Base-by-base conservation (phyloP, 192 early-diverging fungal genomes). In the Coemansia guatemalensis region DNA sequence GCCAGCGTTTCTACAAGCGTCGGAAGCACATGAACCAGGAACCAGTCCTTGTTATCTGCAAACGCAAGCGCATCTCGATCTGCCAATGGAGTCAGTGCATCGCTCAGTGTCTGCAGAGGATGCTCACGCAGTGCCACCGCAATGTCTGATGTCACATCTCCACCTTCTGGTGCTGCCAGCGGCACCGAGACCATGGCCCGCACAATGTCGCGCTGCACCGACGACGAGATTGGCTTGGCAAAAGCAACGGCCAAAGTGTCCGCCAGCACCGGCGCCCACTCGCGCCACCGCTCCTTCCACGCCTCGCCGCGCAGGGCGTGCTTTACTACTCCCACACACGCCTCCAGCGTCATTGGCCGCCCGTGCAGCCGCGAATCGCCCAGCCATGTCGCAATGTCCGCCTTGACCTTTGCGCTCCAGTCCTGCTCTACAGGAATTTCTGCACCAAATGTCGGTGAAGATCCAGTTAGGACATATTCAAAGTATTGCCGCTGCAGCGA, bases 21-120 rank as follows among this genome's bases (percentile, higher is more conserved):
- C 4, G 61, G 68, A 53, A 74, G 61, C 20, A 71, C 54, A 12
- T 73, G 72, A 5, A 49, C 58, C 9, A 67, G 3, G 51, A 80
- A 80, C 77, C 77, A 80, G 58, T 80, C 77, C 23, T 62, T 53
- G 14, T 22, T 61, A 26, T 69, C 68, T 1, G 77, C 71, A 71
- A 80, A 80, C n/a, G 68, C 53, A 17, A 74, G 54, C 11, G 29
- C 27, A 14, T 57, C 49, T 48, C 41, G 53, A 17, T 54, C 62
- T 14, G 27, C 25, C 18, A 39, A 50, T 35, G 66, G 59, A 2
- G 30, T 57, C 21, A 74, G 30, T 20, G 65, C n/a, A 41, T 57
- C 49, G 11, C 41, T 24, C 44, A 80, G 58, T 30, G 68, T 50
- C 14, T 32, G 41, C 7, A 78, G 32, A 23, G 66, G 75, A 35